phyloP scores from a whole-genome alignment of 805 yeast species.

The Candida sithepensis region DNA sequence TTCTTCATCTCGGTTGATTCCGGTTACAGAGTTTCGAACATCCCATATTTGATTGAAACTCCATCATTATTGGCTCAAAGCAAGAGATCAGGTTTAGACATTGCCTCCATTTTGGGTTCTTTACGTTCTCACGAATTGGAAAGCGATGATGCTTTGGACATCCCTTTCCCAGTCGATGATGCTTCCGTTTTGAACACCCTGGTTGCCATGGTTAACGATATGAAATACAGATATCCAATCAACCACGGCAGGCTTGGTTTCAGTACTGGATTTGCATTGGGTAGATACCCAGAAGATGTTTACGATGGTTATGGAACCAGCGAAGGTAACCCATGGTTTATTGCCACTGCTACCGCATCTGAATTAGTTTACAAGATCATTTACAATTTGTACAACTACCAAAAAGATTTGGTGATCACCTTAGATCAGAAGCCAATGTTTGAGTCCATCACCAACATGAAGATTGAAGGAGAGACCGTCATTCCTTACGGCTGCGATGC shows the following conservation, averaged over 20 bases:
- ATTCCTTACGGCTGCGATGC: constrained; percentile 39
- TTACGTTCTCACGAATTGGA: constrained; percentile 44
- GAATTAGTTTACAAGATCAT: constrained; percentile 58
- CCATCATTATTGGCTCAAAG: constrained; percentile 41
- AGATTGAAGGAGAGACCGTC: constrained; percentile 15
- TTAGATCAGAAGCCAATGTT: constrained; percentile 20
- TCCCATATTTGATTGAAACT: constrained; percentile 67
- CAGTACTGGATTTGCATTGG: constrained; percentile 62
- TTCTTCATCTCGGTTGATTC: constrained; percentile 37
- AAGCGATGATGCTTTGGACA: constrained; percentile 31
- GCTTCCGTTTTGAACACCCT: constrained; percentile 60
- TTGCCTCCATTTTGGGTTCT: constrained; percentile 60
- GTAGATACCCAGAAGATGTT: constrained; percentile 90
- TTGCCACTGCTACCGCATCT: constrained; percentile 67
- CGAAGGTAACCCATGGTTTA: constrained; percentile 94
- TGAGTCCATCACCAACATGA: constrained; percentile 23
- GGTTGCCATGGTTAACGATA: constrained; percentile 56
- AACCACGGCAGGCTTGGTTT: constrained; percentile 47
- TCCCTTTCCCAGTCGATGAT: constrained; percentile 65
- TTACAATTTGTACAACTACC: constrained; percentile 36
- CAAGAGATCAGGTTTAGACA: constrained; percentile 69
- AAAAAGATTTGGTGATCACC: constrained; percentile 40
- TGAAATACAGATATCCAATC: constrained; percentile 75
- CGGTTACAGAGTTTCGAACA: constrained; percentile 37
- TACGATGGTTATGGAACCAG: constrained; percentile 71